Base-by-base conservation (phyloP, 2,329 filamentous ascomycete genomes). In the Sporothrix pseudoabietina region DNA sequence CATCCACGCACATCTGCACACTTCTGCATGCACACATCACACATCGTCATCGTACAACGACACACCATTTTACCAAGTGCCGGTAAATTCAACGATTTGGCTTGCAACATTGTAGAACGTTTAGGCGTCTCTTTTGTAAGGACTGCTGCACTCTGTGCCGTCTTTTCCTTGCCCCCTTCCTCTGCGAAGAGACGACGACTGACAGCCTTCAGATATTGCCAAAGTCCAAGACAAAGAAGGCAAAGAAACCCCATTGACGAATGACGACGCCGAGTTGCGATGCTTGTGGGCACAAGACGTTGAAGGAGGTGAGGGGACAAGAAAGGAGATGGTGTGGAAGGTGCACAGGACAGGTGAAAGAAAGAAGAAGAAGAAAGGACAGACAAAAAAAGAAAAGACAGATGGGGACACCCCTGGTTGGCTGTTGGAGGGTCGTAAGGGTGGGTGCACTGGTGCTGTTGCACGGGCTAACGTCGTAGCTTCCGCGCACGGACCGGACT, bases 381-480 rank as follows among this genome's bases (percentile, higher is more conserved):
- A 69, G n/a, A n/a, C n/a, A 26, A 26, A 26, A 41, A 63, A 6
- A 41, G 9, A 39, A 30, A 35, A 32, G 26, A 26, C 26, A 69
- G n/a, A n/a, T 22, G 16, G n/a, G 5, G n/a, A 16, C 5, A 52
- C 54, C 9, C 54, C 22, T 32, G 26, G 54, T 32, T 57, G 54
- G 54, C 10, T 16, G 52, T 55, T 26, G 26, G 26, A 26, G 26
- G 26, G n/a, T n/a, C n/a, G n/a, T n/a, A 14, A 52, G 47, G 16
- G 47, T 52, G 47, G 7, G 47, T 52, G 16, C 47, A 19, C 47
- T 55, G n/a, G n/a, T 49, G 30, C 44, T 30, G 65, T 49, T 35
- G 30, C 22, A 69, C n/a, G 41, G 44, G 65, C 65, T 69, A 69
- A 69, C 65, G 65, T 54, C 44, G 65, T 69, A 52, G 65, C 65